These are phyloP conservation scores for Melaleuca alternifolia DNA, from an alignment of 345 rosid species.

Conservation along the genomic window DNA sequence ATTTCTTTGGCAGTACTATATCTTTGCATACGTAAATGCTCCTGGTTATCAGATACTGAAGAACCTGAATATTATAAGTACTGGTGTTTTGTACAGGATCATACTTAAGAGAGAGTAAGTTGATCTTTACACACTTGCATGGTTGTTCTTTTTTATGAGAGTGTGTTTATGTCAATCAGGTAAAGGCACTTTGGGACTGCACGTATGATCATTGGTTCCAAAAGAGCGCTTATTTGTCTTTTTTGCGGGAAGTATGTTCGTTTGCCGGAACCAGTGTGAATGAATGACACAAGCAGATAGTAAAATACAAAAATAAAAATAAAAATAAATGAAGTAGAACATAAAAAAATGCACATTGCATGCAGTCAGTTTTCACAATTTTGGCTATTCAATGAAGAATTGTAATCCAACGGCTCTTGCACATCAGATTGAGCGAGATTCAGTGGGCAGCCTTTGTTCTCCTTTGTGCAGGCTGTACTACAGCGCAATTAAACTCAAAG, in stretches of 20 bases:
- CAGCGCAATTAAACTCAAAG: slow-evolving; percentile 89
- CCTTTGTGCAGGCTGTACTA: slow-evolving; percentile 93
- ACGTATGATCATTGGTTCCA: neutral
- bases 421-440: slow-evolving; percentile 80
- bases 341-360: neutral
- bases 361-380: neutral
- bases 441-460: slow-evolving; percentile 96
- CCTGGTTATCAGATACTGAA: slow-evolving; percentile 97
- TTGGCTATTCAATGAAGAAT: neutral
- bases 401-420: neutral
- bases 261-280: neutral
- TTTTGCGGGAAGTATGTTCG: neutral
- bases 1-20: slow-evolving; percentile 67
- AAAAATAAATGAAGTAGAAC: neutral
- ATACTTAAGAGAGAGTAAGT: slow-evolving; percentile 87
- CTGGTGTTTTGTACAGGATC: slow-evolving; percentile 84
- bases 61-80: slow-evolving; percentile 92
- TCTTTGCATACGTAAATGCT: slow-evolving; percentile 94
- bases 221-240: neutral
- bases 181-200: neutral
- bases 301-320: neutral
- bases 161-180: neutral
- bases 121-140: neutral
- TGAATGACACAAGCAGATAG: neutral
- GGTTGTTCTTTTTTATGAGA: neutral